These are phyloP conservation scores for Colletotrichum sp. DNA, from an alignment of 2,329 filamentous ascomycete species.

Conservation along the genomic window DNA sequence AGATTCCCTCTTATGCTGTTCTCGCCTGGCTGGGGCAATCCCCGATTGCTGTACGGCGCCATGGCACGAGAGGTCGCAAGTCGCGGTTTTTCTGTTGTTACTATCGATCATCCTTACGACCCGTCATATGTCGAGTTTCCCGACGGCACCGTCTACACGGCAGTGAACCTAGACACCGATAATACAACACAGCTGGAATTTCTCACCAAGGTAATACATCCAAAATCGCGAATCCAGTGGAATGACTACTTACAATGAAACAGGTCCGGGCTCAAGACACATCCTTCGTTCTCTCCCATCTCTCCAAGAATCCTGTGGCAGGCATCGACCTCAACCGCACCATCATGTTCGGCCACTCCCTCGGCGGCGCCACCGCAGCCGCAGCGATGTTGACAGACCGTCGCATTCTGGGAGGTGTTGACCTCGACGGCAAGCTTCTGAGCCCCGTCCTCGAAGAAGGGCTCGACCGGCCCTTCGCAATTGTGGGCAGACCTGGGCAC, in stretches of 20 bases:
- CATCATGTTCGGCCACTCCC: constrained; percentile 42
- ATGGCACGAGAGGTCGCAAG: constrained; percentile 50
- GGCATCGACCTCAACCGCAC: constrained; percentile 32
- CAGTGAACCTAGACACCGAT: constrained; percentile 22
- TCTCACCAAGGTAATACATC: constrained; percentile 23
- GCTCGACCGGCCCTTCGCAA: constrained; percentile 32
- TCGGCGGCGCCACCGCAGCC: constrained; percentile 42
- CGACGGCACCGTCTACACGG: constrained; percentile 35
- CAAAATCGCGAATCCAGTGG: not conserved
- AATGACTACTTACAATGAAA: not conserved
- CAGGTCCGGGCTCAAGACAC: constrained; percentile 40
- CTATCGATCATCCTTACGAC: constrained; percentile 56
- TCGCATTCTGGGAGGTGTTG: constrained; percentile 39
- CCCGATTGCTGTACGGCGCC: constrained; percentile 46
- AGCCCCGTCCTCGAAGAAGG: constrained; percentile 31
- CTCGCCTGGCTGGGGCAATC: constrained; percentile 48
- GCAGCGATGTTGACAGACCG: constrained; percentile 32
- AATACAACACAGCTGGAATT: constrained; percentile 22
- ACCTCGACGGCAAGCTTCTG: constrained; percentile 44
- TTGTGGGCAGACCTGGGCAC: constrained; percentile 34
- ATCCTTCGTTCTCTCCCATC: constrained; percentile 39
- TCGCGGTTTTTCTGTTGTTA: constrained; percentile 48
- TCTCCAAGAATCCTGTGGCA: constrained; percentile 26
- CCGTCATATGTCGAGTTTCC: constrained; percentile 50
- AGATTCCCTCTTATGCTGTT: constrained; percentile 40